Conservation (phyloP, 352 stramenopile genomes). For the Globisporangium heterothallicum region DNA sequence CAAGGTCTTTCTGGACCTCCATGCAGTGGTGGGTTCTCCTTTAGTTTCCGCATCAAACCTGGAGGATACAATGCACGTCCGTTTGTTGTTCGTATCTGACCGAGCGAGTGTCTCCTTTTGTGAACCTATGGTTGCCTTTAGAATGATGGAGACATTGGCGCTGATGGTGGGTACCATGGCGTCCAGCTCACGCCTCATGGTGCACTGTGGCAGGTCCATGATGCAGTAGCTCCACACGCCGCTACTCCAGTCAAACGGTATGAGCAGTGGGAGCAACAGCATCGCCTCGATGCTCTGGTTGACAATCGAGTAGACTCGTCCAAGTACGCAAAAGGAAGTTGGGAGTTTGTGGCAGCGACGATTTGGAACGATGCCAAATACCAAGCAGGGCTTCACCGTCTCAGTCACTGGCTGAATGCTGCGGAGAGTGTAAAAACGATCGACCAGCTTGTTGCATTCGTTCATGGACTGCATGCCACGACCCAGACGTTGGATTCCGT, state of each 20-base stretch:
- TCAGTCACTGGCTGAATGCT: conserved; percentile 38
- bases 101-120: too few relatives aligned
- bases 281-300: background rate
- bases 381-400: conserved; percentile 30
- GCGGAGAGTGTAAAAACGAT: conserved; percentile 18
- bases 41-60: too few relatives aligned
- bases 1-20: conserved; percentile 48
- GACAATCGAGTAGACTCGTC: background rate
- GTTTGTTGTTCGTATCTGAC: too few relatives aligned
- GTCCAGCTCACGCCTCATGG: conserved; percentile 36
- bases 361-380: conserved; percentile 55
- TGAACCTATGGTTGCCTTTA: conserved; percentile 13
- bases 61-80: too few relatives aligned
- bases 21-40: conserved; percentile 33
- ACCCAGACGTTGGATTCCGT: conserved; percentile 17
- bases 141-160: conserved; percentile 38
- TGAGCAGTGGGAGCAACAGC: conserved; percentile 14
- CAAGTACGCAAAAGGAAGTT: conserved; percentile 23
- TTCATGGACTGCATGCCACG: conserved; percentile 22
- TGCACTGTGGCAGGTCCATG: conserved; percentile 38
- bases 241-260: conserved; percentile 10
- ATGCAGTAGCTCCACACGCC: conserved; percentile 5
- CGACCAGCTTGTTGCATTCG: conserved; percentile 24
- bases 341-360: conserved; percentile 44
- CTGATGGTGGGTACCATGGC: conserved; percentile 30